Evolutionary conservation across 352 stramenopile species (phyloP), one percentile per base, ranked within the genome.

Genomic region (Phytophthora macrochlamydospora): DNA sequence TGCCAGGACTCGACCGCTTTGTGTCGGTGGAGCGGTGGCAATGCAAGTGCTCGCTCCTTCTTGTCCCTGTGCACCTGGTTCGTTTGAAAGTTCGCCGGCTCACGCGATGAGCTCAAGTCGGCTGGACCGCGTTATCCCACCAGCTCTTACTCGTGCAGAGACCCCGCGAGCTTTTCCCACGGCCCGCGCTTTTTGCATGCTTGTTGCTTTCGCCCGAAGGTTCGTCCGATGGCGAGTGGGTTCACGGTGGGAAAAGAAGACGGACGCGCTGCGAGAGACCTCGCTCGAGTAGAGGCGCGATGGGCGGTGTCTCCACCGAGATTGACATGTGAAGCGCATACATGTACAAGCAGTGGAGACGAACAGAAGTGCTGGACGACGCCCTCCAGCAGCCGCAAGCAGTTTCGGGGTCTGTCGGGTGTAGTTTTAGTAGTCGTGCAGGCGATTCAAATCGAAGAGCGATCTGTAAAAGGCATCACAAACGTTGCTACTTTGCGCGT

Each of bases 221-320:
- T 56, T 37, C 18, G 18, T 24, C 18, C 18, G 18, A 24, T 24
- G 18, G 18, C 14, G 9, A 30, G 40, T 52, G 59, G 50, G n/a
- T 62, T 67, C 40, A 48, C n/a, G 3, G 43, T 45, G 59, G 59
- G 51, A 67, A 56, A 44, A 28, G 58, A 28, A 40, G 28, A 42
- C 30, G 18, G 18, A 24, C 18, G 18, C 18, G 18, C 18, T 24
- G 9, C 35, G 9, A 40, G 35, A 40, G 35, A 40, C 35, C 35
- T 11, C 35, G 35, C 35, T 6, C 35, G 35, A 40, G 35, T 40
- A 40, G 35, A 40, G 35, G 35, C 6, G 35, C 6, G 35, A 11
- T 14, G 12, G 31, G n/a, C 9, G 28, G 11, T 43, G 33, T 56
- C 59, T 65, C 42, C 59, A 65, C 58, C 58, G 58, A 65, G 40